These are phyloP conservation scores for Coix lacrymajobi DNA, from an alignment of 176 grass and related monocot species.

Conservation along the genomic window DNA sequence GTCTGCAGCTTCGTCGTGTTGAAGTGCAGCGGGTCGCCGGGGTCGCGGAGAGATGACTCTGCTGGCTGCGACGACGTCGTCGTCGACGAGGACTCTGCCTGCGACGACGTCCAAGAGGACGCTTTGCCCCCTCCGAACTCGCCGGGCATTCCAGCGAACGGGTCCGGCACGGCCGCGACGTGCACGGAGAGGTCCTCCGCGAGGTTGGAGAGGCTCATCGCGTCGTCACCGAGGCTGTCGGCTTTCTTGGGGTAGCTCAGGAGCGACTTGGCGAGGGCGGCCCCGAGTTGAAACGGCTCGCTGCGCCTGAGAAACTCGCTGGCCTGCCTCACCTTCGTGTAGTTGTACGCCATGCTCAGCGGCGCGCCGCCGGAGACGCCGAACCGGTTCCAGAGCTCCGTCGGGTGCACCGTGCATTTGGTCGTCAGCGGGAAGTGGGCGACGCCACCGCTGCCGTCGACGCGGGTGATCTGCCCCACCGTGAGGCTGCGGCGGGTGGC, in stretches of 20 bases:
- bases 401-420: slow-evolving; percentile 40
- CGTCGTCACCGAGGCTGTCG: background rate
- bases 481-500: slow-evolving; percentile 53
- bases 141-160: background rate
- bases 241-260: slow-evolving; percentile 57
- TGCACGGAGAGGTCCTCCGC: slow-evolving; percentile 61
- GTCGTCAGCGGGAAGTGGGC: slow-evolving; percentile 45
- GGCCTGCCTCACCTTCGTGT: slow-evolving; percentile 48
- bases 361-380: slow-evolving; percentile 20
- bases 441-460: slow-evolving; percentile 21
- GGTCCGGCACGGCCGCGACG: slow-evolving; percentile 38
- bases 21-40: slow-evolving; percentile 49
- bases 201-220: slow-evolving; percentile 30
- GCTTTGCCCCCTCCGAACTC: background rate
- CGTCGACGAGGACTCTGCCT: background rate
- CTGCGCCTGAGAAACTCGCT: slow-evolving; percentile 50
- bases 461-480: slow-evolving; percentile 53
- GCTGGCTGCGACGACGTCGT: background rate
- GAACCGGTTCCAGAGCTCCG: slow-evolving; percentile 50
- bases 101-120: background rate
- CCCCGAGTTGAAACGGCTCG: slow-evolving; percentile 57
- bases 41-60: slow-evolving; percentile 18
- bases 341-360: slow-evolving; percentile 43
- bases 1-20: slow-evolving; percentile 56
- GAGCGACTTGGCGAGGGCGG: slow-evolving; percentile 73